Conservation (phyloP, 2,329 filamentous ascomycete genomes). For the Colletotrichum viniferum region DNA sequence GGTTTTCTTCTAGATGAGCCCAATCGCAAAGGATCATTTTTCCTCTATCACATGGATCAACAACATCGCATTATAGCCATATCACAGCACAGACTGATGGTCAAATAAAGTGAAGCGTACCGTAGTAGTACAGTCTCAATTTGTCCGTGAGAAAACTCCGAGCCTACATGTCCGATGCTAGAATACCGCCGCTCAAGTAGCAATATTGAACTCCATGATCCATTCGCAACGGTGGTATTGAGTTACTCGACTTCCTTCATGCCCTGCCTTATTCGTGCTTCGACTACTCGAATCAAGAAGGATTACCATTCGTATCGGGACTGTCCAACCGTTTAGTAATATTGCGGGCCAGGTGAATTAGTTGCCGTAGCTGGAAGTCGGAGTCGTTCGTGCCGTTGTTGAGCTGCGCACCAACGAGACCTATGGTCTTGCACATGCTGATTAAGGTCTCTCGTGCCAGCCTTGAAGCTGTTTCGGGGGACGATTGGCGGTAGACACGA, state of each 20-base stretch:
- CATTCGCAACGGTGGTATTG: background rate
- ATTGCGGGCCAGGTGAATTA: conserved; percentile 17
- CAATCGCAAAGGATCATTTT: background rate
- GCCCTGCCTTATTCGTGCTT: background rate
- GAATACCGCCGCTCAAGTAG: background rate
- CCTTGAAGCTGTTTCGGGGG: conserved; percentile 13
- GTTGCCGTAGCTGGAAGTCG: conserved; percentile 16
- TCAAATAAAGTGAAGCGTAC: background rate
- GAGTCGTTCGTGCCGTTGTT: conserved; percentile 19
- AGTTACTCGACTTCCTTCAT: background rate
- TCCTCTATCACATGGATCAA: background rate
- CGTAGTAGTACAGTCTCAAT: background rate
- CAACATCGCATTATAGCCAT: background rate
- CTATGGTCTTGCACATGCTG: conserved; percentile 17
- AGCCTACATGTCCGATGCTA: background rate
- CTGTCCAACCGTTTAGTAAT: conserved; percentile 13
- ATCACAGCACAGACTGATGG: background rate
- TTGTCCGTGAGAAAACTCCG: background rate
- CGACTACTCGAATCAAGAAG: background rate
- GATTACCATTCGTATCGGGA: conserved; percentile 3
- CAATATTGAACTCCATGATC: background rate
- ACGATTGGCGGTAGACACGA: conserved; percentile 5
- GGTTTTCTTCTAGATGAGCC: background rate
- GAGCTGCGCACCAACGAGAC: conserved; percentile 11
- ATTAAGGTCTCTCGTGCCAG: conserved; percentile 16